These are phyloP conservation scores for Neurospora crassa DNA, from an alignment of 2,329 filamentous ascomycete genomes.

Conservation along the genomic window DNA sequence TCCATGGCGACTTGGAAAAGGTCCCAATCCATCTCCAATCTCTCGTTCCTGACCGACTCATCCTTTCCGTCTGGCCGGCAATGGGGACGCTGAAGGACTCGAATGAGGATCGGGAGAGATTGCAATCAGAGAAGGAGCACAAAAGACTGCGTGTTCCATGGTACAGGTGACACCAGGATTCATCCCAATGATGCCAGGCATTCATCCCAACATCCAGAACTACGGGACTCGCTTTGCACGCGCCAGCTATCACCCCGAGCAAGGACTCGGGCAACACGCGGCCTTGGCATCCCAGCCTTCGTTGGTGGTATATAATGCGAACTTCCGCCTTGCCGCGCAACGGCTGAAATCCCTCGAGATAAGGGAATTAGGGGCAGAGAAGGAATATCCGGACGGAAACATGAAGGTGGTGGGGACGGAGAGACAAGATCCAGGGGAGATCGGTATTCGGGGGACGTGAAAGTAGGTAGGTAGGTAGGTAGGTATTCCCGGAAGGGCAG, in stretches of 20 bases:
- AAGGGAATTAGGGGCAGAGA: neutral
- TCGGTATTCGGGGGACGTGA: neutral
- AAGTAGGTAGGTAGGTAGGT: neutral
- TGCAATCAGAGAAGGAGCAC: neutral
- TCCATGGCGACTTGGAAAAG: neutral
- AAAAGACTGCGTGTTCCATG: neutral
- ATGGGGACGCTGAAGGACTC: neutral
- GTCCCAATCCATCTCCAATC: neutral
- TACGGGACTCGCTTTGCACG: neutral
- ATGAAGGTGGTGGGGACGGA: neutral
- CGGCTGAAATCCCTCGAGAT: neutral
- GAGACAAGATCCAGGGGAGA: neutral
- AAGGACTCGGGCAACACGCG: neutral
- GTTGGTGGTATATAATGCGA: neutral
- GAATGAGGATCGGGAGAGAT: neutral
- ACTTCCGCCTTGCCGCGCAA: neutral
- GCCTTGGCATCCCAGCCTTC: neutral
- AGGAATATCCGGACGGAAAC: neutral
- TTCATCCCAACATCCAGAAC: neutral
- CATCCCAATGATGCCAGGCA: neutral
- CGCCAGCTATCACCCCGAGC: neutral
- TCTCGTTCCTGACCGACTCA: neutral
- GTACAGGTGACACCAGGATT: neutral
- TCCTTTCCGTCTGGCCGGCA: neutral
- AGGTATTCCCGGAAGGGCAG: neutral